A percentile compares a stretch with the other conserved stretches of the same genome.
phyloP scores from a whole-genome alignment of 768 basidiomycete species.

The Collybia sp. region DNA sequence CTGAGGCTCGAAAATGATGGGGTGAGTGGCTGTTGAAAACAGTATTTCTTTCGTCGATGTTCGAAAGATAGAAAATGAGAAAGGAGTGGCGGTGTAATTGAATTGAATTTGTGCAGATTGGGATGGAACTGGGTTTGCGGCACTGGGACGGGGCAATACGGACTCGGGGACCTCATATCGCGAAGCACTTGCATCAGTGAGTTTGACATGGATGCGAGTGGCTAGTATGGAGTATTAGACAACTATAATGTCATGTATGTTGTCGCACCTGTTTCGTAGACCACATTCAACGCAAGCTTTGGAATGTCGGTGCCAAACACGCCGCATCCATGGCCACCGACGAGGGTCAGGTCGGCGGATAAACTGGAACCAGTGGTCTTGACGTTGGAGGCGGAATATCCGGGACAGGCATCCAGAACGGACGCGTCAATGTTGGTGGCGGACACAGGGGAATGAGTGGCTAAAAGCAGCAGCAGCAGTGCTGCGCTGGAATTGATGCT shows the following conservation, averaged over 20 bases:
- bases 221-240: constrained; percentile 20
- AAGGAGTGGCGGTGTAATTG: constrained; percentile 54
- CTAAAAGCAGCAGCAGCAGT: not conserved
- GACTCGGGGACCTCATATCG: constrained; percentile 65
- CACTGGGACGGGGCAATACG: constrained; percentile 51
- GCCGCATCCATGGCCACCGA: constrained; percentile 43
- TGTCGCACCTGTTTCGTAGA: constrained; percentile 51
- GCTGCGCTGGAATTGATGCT: too few relatives aligned
- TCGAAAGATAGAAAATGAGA: constrained; percentile 56
- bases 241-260: not conserved
- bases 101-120: constrained; percentile 45
- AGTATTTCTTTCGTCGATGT: constrained; percentile 45
- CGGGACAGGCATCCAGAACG: constrained; percentile 53
- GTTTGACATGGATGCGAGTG: constrained; percentile 60
- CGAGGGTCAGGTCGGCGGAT: constrained; percentile 48
- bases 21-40: constrained; percentile 55
- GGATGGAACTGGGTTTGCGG: constrained; percentile 15
- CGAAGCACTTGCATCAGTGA: constrained; percentile 40
- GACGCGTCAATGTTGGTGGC: constrained; percentile 23
- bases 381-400: constrained; percentile 50
- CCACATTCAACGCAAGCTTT: constrained; percentile 43
- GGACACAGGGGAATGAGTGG: not conserved
- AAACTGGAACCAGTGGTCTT: constrained; percentile 30
- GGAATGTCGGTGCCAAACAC: constrained; percentile 55
- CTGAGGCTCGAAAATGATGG: constrained; percentile 73